These are phyloP conservation scores for Euphorbia neoarborescens DNA, from an alignment of 441 rosid species.

Conservation along the genomic window DNA sequence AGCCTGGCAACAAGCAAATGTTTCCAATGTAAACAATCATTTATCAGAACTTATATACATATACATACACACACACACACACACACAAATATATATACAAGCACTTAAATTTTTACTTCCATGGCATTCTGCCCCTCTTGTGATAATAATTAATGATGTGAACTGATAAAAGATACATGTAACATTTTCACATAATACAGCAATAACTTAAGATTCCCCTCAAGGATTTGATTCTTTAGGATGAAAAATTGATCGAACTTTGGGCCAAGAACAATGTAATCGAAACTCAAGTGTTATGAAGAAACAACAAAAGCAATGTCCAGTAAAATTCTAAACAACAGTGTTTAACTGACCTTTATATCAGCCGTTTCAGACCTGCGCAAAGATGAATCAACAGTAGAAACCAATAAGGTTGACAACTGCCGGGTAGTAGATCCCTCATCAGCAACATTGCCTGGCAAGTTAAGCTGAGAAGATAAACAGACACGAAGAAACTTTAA, in stretches of 20 bases:
- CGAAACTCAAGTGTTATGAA: neutral
- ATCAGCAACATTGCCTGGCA: constrained; percentile 79
- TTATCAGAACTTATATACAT: neutral
- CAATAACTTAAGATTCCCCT: neutral
- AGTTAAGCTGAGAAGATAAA: constrained; percentile 86
- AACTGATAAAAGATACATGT: neutral
- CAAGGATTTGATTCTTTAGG: neutral
- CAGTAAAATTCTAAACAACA: constrained; percentile 15
- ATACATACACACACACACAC: neutral
- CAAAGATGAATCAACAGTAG: constrained; percentile 59
- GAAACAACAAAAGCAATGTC: constrained; percentile 16
- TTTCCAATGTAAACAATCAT: neutral
- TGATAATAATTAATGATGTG: neutral
- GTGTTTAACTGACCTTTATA: constrained; percentile 52
- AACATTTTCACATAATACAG: neutral
- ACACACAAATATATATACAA: neutral
- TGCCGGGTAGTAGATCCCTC: constrained; percentile 54
- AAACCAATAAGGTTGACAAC: constrained; percentile 59
- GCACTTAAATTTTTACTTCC: neutral
- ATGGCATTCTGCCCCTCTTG: neutral
- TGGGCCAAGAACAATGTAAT: neutral
- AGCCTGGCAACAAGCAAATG: constrained; percentile 44
- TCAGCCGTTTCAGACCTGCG: constrained; percentile 64
- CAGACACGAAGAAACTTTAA: constrained; percentile 81
- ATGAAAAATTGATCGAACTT: neutral